These are phyloP conservation scores for Ensete ventricosum DNA, from an alignment of 176 grass and related monocot genomes.

Conservation along the genomic window DNA sequence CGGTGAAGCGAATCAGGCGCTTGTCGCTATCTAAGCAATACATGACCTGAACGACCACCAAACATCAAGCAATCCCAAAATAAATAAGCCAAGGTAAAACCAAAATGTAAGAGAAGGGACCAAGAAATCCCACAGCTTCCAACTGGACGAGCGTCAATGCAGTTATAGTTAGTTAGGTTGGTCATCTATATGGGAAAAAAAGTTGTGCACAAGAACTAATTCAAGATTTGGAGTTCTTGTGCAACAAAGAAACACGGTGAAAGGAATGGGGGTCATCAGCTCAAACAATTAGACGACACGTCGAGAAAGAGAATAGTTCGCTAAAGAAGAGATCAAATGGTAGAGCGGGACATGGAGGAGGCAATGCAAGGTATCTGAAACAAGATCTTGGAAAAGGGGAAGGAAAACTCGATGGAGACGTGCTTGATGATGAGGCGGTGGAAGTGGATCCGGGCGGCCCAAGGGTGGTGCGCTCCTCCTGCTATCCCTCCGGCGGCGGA, in stretches of 20 bases:
- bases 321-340: background rate
- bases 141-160: conserved; percentile 90
- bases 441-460: conserved; percentile 51
- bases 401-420: conserved; percentile 54
- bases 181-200: conserved; percentile 54
- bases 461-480: background rate
- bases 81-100: background rate
- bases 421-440: conserved; percentile 94
- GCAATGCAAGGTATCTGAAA: background rate
- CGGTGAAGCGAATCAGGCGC: conserved; percentile 88
- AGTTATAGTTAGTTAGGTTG: conserved; percentile 95
- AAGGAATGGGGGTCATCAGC: background rate
- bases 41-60: conserved; percentile 41
- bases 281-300: background rate
- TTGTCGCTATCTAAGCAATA: conserved; percentile 93
- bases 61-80: background rate
- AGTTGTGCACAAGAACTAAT: background rate
- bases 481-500: conserved; percentile 11
- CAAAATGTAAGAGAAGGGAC: background rate
- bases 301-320: background rate
- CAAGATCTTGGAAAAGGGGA: background rate
- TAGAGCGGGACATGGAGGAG: background rate
- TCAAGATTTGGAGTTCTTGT: conserved; percentile 1
- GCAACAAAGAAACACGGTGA: background rate
- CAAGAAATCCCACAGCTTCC: conserved; percentile 8